phyloP scores from a whole-genome alignment of 2,329 filamentous ascomycete species.

The Phialophora expanda region DNA sequence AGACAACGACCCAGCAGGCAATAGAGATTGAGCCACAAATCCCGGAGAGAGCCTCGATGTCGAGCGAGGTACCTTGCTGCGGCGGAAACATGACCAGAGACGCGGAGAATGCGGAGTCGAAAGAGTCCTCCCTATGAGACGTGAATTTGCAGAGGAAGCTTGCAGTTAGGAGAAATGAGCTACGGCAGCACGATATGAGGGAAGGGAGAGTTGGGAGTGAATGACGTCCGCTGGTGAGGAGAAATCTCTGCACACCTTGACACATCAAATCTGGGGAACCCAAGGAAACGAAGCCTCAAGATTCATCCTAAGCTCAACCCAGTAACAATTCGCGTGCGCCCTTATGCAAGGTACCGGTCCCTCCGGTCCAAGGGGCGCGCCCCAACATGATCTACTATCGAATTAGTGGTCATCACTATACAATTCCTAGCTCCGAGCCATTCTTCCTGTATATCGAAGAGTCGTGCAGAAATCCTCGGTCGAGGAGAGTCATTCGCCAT shows the following conservation, averaged over 20 bases:
- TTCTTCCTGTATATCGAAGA: not conserved
- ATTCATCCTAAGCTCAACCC: conserved; percentile 5
- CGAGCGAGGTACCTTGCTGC: conserved; percentile 63
- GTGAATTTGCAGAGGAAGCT: not conserved
- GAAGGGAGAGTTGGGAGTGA: not conserved
- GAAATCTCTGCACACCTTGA: conserved; percentile 15
- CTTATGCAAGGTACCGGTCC: conserved; percentile 13
- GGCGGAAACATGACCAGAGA: conserved; percentile 44
- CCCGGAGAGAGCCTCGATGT: conserved; percentile 88
- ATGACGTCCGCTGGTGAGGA: conserved; percentile 4
- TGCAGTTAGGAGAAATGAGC: not conserved
- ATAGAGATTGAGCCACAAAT: conserved; percentile 96
- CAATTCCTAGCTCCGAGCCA: not conserved
- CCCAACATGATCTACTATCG: not conserved
- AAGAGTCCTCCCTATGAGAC: not conserved
- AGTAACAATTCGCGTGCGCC: conserved; percentile 18
- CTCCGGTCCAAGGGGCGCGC: not conserved
- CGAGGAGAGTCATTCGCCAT: not conserved
- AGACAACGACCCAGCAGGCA: conserved; percentile 97
- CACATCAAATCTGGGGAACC: conserved; percentile 11
- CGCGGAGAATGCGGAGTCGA: not conserved
- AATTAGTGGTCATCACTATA: not conserved
- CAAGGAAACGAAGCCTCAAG: not conserved
- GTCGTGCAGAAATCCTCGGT: not conserved
- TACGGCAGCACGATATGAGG: not conserved